A percentile compares a stretch with the other conserved stretches of the same genome.
Conservation (phyloP, 169 alveolate genomes). For the Cryptosporidium muris region DNA sequence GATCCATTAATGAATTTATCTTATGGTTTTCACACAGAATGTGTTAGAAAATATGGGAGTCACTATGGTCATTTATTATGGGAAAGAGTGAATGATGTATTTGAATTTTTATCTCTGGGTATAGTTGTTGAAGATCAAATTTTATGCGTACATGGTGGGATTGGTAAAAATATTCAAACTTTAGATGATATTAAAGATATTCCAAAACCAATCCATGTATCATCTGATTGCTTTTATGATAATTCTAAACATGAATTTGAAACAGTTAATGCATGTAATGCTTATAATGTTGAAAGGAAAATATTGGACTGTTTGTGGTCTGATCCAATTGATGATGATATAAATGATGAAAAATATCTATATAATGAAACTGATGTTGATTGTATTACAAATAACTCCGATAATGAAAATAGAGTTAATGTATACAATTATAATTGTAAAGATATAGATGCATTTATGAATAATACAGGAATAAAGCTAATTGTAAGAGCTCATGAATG, state of each 20-base stretch:
- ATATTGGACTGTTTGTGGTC: slow-evolving; percentile 80
- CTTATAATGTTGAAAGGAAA: slow-evolving; percentile 46
- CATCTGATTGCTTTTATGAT: slow-evolving; percentile 68
- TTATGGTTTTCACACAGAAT: slow-evolving; percentile 69
- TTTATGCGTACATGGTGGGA: slow-evolving; percentile 78
- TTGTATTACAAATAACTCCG: not conserved
- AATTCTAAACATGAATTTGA: not conserved
- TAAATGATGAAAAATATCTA: slow-evolving; percentile 65
- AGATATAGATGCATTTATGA: slow-evolving; percentile 75
- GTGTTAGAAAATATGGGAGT: slow-evolving; percentile 40
- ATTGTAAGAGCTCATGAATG: slow-evolving; percentile 77
- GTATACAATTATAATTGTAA: slow-evolving; percentile 71
- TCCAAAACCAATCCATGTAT: slow-evolving; percentile 76
- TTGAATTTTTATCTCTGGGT: slow-evolving; percentile 77
- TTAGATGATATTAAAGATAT: slow-evolving; percentile 75
- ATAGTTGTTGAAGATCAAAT: slow-evolving; percentile 75
- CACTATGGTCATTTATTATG: slow-evolving; percentile 54
- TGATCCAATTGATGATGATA: slow-evolving; percentile 76
- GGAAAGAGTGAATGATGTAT: slow-evolving; percentile 78
- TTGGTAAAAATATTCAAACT: slow-evolving; percentile 74
- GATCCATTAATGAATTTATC: slow-evolving; percentile 58
- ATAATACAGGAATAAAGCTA: slow-evolving; percentile 72
- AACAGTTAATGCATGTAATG: not conserved
- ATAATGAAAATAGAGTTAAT: not conserved
- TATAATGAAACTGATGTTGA: slow-evolving; percentile 72